Conservation (phyloP, 2,329 filamentous ascomycete genomes). For the Penicillium palitans region DNA sequence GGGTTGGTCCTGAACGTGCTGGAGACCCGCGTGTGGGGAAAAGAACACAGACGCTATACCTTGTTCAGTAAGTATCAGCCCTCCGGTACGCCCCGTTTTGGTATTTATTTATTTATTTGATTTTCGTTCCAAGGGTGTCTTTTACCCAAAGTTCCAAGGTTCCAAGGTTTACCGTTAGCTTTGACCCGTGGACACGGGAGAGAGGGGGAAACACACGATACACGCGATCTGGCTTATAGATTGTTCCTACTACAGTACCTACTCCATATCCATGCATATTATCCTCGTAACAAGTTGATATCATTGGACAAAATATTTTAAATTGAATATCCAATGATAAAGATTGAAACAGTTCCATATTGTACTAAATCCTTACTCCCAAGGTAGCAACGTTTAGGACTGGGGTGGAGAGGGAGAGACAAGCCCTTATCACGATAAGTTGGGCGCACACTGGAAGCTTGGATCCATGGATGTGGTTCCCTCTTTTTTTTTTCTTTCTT, state of each 20-base stretch:
- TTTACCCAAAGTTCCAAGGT: background rate
- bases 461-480: background rate
- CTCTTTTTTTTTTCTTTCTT: too few relatives aligned
- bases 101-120: background rate
- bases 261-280: background rate
- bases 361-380: background rate
- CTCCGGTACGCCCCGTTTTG: constrained; percentile 8
- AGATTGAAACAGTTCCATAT: background rate
- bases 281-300: background rate
- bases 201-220: background rate
- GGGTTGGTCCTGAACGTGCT: constrained; percentile 20
- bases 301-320: background rate
- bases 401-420: background rate
- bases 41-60: background rate
- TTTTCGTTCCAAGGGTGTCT: background rate
- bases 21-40: constrained; percentile 11
- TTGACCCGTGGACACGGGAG: background rate
- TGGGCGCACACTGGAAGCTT: constrained; percentile 3
- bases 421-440: constrained; percentile 6
- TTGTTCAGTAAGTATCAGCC: background rate
- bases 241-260: background rate
- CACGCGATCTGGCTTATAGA: background rate
- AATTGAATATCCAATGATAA: background rate
- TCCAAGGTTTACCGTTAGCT: background rate
- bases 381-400: constrained; percentile 1